Evolutionary conservation across 1,139 yeast genomes (phyloP), one percentile per base, ranked within the genome.

Genomic region (Scheffersomyces parashehatae): DNA sequence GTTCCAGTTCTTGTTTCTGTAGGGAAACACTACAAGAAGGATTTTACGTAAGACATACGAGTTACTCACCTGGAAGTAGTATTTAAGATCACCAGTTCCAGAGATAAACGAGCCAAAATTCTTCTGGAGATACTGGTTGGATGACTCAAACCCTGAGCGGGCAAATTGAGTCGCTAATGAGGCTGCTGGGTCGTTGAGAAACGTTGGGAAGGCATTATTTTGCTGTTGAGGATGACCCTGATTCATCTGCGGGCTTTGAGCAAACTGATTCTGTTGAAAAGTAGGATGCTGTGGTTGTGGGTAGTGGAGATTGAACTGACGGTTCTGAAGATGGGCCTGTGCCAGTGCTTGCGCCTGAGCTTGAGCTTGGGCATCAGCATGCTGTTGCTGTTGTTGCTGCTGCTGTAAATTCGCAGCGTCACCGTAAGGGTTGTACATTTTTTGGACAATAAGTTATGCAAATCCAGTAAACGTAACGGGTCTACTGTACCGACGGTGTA

Each of bases 31-130:
- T 31, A 95, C 84, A 50, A 91, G 74, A 36, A 77, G 64, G 34
- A 95, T 64, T 60, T 95, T 95, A 36, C 76, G 75, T 47, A 88
- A 62, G 29, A 95, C 99, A 58, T 91, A 95, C 2, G 83, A 73
- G 62, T 93, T 95, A 41, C 96, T 86, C 30, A 95, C 97, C 63
- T 88, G 90, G 72, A 95, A 95, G 67, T 91, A 91, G 65, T 85
- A 87, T 51, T 86, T 83, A 53, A 88, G 68, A 45, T 87, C 83
- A 37, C 71, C 68, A 3, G 76, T 72, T 20, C 69, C 69, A 3
- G 77, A 75, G 34, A 77, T 79, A 58, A 77, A 74, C 50, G 74
- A 72, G 14, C 83, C 82, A 47, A 85, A 73, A 61, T 85, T 87
- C 52, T 83, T 83, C 51, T 85, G 88, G 56, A 89, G 67, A 62